phyloP scores from a whole-genome alignment of 2,329 filamentous ascomycete species.

The Fusarium nisikadoi region DNA sequence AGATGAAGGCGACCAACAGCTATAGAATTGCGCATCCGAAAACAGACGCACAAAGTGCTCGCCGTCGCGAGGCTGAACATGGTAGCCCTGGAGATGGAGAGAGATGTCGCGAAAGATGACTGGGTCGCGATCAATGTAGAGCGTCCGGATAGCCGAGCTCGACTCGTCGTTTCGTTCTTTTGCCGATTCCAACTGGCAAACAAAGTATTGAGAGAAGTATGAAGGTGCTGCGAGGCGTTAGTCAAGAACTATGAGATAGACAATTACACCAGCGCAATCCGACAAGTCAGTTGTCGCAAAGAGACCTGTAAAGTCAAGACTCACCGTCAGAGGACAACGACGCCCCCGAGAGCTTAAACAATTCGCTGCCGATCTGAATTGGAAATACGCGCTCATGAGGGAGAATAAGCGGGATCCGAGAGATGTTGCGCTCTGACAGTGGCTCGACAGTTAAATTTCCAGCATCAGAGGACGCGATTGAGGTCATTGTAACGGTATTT shows the following conservation, averaged over 20 bases:
- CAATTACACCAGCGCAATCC: not conserved
- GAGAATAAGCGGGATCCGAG: constrained; percentile 66
- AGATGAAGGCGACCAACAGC: constrained; percentile 64
- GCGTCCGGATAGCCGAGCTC: constrained; percentile 70
- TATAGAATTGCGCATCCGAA: constrained; percentile 95
- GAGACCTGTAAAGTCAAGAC: constrained; percentile 36
- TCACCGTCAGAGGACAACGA: constrained; percentile 78
- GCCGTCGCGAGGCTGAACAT: constrained; percentile 82
- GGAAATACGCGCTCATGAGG: constrained; percentile 79
- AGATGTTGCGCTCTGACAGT: constrained; percentile 49
- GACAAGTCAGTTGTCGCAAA: constrained; percentile 10
- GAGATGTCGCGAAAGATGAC: constrained; percentile 89
- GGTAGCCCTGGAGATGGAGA: constrained; percentile 91
- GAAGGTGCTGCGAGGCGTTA: constrained; percentile 75
- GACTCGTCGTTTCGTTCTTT: constrained; percentile 67
- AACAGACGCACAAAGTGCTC: constrained; percentile 92
- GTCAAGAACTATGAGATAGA: not conserved
- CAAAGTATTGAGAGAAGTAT: constrained; percentile 95
- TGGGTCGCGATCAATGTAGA: constrained; percentile 96
- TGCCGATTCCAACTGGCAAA: constrained; percentile 77
- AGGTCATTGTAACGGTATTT: constrained; percentile 4
- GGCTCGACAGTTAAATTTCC: constrained; percentile 39
- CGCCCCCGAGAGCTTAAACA: constrained; percentile 79
- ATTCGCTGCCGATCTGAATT: constrained; percentile 76
- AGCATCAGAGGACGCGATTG: constrained; percentile 45